Evolutionary conservation across 163 green algal species (phyloP).

Genomic region (Coccomyxa subellipsoidea): DNA sequence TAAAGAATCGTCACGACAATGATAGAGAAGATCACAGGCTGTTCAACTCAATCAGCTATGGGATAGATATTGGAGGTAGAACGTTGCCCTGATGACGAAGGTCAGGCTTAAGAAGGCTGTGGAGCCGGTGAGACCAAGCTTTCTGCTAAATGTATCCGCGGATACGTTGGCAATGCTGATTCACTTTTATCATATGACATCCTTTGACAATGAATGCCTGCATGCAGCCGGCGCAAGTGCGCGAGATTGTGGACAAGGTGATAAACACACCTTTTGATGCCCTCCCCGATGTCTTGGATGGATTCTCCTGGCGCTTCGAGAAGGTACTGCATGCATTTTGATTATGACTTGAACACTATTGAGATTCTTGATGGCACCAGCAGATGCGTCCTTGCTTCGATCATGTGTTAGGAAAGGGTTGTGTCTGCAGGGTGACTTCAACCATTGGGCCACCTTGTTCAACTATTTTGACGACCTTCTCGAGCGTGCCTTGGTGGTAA

Average conservation of each 20-base stretch:
- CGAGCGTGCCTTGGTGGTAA: conserved; percentile 54
- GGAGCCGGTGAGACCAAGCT: background rate
- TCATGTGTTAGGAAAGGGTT: background rate
- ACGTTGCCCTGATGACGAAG: background rate
- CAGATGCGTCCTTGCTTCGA: background rate
- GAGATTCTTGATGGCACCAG: too few species aligned
- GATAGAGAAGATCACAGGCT: too few species aligned
- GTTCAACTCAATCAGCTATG: background rate
- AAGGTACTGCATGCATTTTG: conserved; percentile 50
- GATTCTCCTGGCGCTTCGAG: conserved; percentile 70
- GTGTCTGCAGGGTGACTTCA: conserved; percentile 77
- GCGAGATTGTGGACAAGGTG: conserved; percentile 49
- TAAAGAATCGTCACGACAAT: too few species aligned
- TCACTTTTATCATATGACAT: too few species aligned
- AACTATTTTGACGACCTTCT: conserved; percentile 85
- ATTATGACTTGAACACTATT: background rate
- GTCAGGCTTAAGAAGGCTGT: conserved; percentile 1
- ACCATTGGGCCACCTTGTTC: conserved; percentile 85
- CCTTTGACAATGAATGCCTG: background rate
- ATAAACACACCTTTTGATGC: conserved; percentile 35
- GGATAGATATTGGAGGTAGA: background rate
- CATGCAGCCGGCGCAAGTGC: conserved; percentile 59
- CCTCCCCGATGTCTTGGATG: conserved; percentile 42
- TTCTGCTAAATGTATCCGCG: too few species aligned
- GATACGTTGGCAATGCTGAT: too few species aligned